A percentile compares a stretch with the other conserved stretches of the same genome.
phyloP scores from a whole-genome alignment of 169 alveolate species.

The Plasmodium cynomolgi region DNA sequence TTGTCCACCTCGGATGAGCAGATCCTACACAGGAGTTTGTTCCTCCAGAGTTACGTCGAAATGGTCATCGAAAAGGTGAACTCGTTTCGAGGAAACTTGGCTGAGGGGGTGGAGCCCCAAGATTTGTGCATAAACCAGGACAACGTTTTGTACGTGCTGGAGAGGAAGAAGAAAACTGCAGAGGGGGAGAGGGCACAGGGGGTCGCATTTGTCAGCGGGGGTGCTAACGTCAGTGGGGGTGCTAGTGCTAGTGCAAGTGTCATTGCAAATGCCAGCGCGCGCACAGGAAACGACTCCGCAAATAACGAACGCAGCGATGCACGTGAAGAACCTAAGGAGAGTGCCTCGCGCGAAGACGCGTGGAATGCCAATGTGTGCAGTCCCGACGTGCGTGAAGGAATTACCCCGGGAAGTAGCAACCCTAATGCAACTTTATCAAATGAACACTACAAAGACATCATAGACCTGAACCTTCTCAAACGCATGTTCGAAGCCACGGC shows the following conservation, averaged over 20 bases:
- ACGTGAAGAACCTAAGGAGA: not conserved
- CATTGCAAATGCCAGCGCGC: not conserved
- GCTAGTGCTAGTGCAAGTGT: no score
- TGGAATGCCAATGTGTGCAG: not conserved
- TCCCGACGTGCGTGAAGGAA: not conserved
- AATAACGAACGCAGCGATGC: not conserved
- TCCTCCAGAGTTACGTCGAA: conserved; percentile 12
- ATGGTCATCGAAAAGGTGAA: conserved; percentile 20
- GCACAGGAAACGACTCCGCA: not conserved
- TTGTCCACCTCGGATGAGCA: conserved; percentile 4
- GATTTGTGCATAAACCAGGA: conserved; percentile 9
- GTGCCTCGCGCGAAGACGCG: not conserved
- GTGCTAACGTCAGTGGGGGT: not conserved
- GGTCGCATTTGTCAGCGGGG: not conserved
- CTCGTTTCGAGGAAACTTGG: not conserved
- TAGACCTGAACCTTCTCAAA: conserved; percentile 25
- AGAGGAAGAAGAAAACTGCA: not conserved
- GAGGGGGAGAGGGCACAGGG: not conserved
- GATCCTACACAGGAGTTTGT: conserved; percentile 5
- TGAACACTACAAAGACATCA: conserved; percentile 12
- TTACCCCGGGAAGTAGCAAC: not conserved
- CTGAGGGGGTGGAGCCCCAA: not conserved
- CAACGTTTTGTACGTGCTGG: conserved; percentile 14
- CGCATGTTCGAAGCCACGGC: conserved; percentile 19
- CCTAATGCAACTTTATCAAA: not conserved